A percentile compares a stretch with the other conserved stretches of the same genome.
Conservation (phyloP, 768 basidiomycete genomes). For the Clavaria fumosa region DNA sequence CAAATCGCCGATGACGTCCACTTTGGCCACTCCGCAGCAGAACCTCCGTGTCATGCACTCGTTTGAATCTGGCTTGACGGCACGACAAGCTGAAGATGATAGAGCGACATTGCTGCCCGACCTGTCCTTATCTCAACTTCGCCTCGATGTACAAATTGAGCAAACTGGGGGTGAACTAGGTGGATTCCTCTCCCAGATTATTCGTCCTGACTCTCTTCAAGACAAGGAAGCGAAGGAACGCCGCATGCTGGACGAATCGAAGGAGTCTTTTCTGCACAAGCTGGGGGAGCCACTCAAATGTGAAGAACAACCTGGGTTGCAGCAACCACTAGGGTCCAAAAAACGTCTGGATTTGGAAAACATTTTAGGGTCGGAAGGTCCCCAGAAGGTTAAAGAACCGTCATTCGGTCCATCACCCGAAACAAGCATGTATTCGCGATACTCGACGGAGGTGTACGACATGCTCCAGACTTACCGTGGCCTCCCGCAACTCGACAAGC, state of each 20-base stretch:
- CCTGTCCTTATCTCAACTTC: too few species aligned
- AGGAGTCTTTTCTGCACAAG: too few species aligned
- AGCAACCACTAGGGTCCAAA: constrained; percentile 9
- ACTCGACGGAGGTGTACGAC: constrained; percentile 65
- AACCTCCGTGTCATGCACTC: constrained; percentile 82
- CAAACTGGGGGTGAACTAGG: too few species aligned
- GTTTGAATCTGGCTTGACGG: constrained; percentile 72
- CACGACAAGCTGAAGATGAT: constrained; percentile 33
- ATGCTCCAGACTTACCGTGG: constrained; percentile 70
- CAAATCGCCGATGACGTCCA: constrained; percentile 24
- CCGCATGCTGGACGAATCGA: too few species aligned
- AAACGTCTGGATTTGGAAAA: neutral
- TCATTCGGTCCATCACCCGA: constrained; percentile 26
- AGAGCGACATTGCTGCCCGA: neutral
- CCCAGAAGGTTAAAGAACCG: constrained; percentile 7
- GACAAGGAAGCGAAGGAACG: too few species aligned
- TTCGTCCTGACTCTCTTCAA: constrained; percentile 3
- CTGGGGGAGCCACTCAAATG: neutral
- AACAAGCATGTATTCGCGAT: constrained; percentile 41
- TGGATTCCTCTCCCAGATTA: too few species aligned
- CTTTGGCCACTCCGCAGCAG: constrained; percentile 30
- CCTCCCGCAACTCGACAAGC: constrained; percentile 53
- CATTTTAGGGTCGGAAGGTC: neutral
- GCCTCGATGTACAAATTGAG: too few species aligned
- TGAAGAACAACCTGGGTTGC: constrained; percentile 9